Evolutionary conservation across 176 grass and related monocot genomes (phyloP), one percentile per base, ranked within the genome.

Genomic region (Oryza glumipatula): DNA sequence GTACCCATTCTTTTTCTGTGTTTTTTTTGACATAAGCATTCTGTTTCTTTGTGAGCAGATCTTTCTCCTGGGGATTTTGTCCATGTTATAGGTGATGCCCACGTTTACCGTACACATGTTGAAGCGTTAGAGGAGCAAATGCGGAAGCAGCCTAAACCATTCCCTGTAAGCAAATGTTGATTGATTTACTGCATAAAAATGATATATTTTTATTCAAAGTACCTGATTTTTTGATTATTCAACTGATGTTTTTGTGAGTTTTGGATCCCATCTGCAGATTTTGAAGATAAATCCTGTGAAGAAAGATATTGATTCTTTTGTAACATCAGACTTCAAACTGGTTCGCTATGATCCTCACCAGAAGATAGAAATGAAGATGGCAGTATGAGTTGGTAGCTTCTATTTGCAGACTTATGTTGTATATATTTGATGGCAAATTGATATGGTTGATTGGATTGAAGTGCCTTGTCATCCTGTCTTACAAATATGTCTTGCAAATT

Each of bases 311-410:
- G 95, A 98, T 88, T 95, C 91, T 6, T 98, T 98, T 49, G 48
- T 82, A 51, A 88, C 92, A 17, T 91, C 92, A 19, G 95, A 98
- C 77, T 90, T 98, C 68, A 85, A 82, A 82, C 87, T 98, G 84
- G 56, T 77, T 54, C 88, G 95, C 51, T 98, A 98, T 66, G 76
- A 93, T 78, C 92, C 95, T 68, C 92, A 98, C 83, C 86, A 93
- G 68, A 95, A 98, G 88, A 93, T 95, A 82, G 95, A 93, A 81
- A 98, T 95, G 92, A 94, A 98, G 74, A 94, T 97, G 90, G 92
- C 94, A 45, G 21, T 92, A 43, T 97, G 47, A 36, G 4, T 3
- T 23, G 14, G 24, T 15, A 35, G 19, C 65, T 52, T 38, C 12
- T 1, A 15, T 15, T 39, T 21, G 67, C 14, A 3, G 5, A 15